These are phyloP conservation scores for Thalassiosira delicatula DNA, from an alignment of 352 stramenopile genomes.

Conservation along the genomic window DNA sequence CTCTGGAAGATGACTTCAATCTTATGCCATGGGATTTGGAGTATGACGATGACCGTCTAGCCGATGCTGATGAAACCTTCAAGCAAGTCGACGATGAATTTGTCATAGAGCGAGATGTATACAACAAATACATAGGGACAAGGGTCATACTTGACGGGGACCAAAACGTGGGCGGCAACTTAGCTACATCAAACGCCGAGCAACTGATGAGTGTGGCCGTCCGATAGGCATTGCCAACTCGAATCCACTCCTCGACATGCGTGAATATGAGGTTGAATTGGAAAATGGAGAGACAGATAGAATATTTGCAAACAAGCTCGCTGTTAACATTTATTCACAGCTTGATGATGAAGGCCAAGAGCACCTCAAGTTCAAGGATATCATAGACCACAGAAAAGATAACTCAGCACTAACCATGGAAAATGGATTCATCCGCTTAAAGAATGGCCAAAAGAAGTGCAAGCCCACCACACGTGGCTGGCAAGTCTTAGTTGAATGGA, in stretches of 20 bases:
- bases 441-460: too few relatives aligned
- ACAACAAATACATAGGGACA: slow-evolving; percentile 40
- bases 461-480: slow-evolving; percentile 56
- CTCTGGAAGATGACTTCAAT: neutral
- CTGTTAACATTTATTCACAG: too few relatives aligned
- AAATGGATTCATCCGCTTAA: too few relatives aligned
- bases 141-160: slow-evolving; percentile 25
- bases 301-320: too few relatives aligned
- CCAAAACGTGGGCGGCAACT: slow-evolving; percentile 5
- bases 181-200: slow-evolving; percentile 29
- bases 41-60: neutral
- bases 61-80: slow-evolving; percentile 1
- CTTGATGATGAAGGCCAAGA: too few relatives aligned
- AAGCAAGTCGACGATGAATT: too few relatives aligned
- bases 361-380: too few relatives aligned
- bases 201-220: slow-evolving; percentile 27
- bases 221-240: slow-evolving; percentile 34
- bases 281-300: slow-evolving; percentile 38
- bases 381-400: too few relatives aligned
- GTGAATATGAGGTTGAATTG: slow-evolving; percentile 45
- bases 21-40: neutral
- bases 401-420: too few relatives aligned
- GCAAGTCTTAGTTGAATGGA: slow-evolving; percentile 56
- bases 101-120: slow-evolving; percentile 13
- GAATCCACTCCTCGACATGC: slow-evolving; percentile 46